Evolutionary conservation across 1,284 basidiomycete genomes (phyloP).

Genomic region (Marasmius sp.): DNA sequence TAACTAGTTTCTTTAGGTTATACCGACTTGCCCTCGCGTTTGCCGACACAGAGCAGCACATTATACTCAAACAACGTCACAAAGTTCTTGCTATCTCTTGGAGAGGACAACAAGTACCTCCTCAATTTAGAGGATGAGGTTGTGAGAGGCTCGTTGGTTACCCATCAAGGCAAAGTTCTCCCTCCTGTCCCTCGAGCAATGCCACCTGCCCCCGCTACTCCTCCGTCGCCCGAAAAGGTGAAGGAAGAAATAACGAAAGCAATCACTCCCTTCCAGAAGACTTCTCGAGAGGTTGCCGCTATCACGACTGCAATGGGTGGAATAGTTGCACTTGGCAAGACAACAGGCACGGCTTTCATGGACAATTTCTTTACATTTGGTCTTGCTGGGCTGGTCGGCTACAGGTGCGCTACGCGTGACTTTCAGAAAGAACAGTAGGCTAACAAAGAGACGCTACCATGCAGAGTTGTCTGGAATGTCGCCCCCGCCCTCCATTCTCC

Average conservation of each 20-base stretch:
- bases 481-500: slow-evolving; percentile 82
- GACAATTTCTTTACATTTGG: slow-evolving; percentile 84
- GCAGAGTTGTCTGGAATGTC: slow-evolving; percentile 83
- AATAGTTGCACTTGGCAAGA: slow-evolving; percentile 70
- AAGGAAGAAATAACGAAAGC: slow-evolving; percentile 53
- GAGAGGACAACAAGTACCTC: slow-evolving; percentile 58
- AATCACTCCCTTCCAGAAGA: slow-evolving; percentile 83
- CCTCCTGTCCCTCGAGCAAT: slow-evolving; percentile 65
- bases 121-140: slow-evolving; percentile 82
- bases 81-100: slow-evolving; percentile 82
- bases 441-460: not conserved
- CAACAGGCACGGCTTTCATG: slow-evolving; percentile 80
- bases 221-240: slow-evolving; percentile 49
- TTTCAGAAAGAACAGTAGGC: not conserved
- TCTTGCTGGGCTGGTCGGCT: slow-evolving; percentile 78
- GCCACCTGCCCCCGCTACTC: slow-evolving; percentile 56
- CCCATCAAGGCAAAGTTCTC: slow-evolving; percentile 67
- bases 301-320: slow-evolving; percentile 77
- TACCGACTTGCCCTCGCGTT: slow-evolving; percentile 78
- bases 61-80: slow-evolving; percentile 89
- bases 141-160: slow-evolving; percentile 74
- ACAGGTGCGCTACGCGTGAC: slow-evolving; percentile 33
- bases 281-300: slow-evolving; percentile 66
- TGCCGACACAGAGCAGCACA: slow-evolving; percentile 84
- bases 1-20: slow-evolving; percentile 48